Conservation (phyloP, 2,329 filamentous ascomycete genomes). For the Beauveria scarabaeidicola region DNA sequence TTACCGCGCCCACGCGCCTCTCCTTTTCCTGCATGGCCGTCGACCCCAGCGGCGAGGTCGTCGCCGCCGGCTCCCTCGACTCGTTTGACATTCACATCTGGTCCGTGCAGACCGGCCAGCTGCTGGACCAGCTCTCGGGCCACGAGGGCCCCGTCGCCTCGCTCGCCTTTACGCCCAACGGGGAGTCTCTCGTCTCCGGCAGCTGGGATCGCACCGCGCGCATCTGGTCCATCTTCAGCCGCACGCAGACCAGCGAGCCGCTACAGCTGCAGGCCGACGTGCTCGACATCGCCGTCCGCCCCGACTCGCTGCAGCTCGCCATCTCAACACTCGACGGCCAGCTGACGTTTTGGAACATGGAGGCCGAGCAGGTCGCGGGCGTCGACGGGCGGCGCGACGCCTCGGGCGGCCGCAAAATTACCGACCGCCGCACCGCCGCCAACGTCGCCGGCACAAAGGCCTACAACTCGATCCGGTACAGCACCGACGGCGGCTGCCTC, state of each 20-base stretch:
- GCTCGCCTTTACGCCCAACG: slow-evolving; percentile 81
- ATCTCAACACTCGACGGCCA: slow-evolving; percentile 91
- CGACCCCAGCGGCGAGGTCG: slow-evolving; percentile 93
- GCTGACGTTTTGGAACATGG: slow-evolving; percentile 89
- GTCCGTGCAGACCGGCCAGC: slow-evolving; percentile 95
- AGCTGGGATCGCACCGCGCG: slow-evolving; percentile 96
- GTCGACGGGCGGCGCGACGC: slow-evolving; percentile 87
- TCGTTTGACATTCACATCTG: slow-evolving; percentile 97
- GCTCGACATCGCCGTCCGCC: slow-evolving; percentile 74
- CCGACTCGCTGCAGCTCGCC: slow-evolving; percentile 84
- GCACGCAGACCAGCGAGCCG: slow-evolving; percentile 91
- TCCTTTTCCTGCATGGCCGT: slow-evolving; percentile 93
- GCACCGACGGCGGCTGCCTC: slow-evolving; percentile 82
- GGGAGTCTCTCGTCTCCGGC: slow-evolving; percentile 74
- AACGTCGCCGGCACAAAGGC: slow-evolving; percentile 85
- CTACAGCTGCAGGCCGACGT: slow-evolving; percentile 89
- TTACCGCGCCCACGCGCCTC: slow-evolving; percentile 83
- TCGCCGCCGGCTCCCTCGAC: slow-evolving; percentile 89
- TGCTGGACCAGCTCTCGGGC: slow-evolving; percentile 82
- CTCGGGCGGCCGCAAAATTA: slow-evolving; percentile 81
- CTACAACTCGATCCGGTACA: slow-evolving; percentile 83
- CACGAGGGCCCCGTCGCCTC: slow-evolving; percentile 91
- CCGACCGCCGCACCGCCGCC: slow-evolving; percentile 82
- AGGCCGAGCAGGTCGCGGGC: slow-evolving; percentile 77
- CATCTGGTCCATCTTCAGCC: slow-evolving; percentile 90